Percentiles rank a stretch among this genome's conserved stretches.
phyloP scores from a whole-genome alignment of 2,329 filamentous ascomycete genomes.

The Bipolaris zeicola region DNA sequence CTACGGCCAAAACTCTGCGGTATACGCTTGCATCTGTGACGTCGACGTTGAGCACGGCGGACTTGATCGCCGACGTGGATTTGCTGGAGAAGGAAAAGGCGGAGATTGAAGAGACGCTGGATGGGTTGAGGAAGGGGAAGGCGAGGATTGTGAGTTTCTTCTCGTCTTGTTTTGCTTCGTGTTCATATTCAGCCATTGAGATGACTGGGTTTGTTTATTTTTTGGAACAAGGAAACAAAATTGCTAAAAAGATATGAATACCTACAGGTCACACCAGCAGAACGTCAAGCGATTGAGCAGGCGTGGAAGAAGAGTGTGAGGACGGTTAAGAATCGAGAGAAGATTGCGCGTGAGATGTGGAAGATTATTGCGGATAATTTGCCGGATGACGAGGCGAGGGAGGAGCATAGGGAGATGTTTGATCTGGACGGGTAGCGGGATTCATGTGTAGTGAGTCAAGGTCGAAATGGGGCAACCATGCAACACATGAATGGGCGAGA shows the following conservation, averaged over 20 bases:
- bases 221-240: not conserved
- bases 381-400: slow-evolving; percentile 53
- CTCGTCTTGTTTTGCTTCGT: not conserved
- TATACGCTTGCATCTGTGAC: slow-evolving; percentile 54
- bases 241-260: not conserved
- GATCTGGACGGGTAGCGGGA: slow-evolving; percentile 42
- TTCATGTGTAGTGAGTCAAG: not conserved
- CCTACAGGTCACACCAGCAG: slow-evolving; percentile 42
- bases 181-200: not conserved
- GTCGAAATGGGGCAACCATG: not conserved
- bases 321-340: slow-evolving; percentile 51
- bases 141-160: slow-evolving; percentile 51
- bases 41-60: slow-evolving; percentile 56
- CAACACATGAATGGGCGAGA: not conserved
- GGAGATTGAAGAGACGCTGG: slow-evolving; percentile 50
- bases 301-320: slow-evolving; percentile 54
- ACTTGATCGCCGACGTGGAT: slow-evolving; percentile 54
- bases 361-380: slow-evolving; percentile 54
- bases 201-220: no score
- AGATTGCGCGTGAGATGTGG: slow-evolving; percentile 60
- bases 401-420: slow-evolving; percentile 57
- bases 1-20: slow-evolving; percentile 57
- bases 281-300: slow-evolving; percentile 54
- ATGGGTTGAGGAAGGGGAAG: slow-evolving; percentile 48
- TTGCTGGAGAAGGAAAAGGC: slow-evolving; percentile 54